phyloP scores from a whole-genome alignment of 129 eudicot species.

The Daucus carota region DNA sequence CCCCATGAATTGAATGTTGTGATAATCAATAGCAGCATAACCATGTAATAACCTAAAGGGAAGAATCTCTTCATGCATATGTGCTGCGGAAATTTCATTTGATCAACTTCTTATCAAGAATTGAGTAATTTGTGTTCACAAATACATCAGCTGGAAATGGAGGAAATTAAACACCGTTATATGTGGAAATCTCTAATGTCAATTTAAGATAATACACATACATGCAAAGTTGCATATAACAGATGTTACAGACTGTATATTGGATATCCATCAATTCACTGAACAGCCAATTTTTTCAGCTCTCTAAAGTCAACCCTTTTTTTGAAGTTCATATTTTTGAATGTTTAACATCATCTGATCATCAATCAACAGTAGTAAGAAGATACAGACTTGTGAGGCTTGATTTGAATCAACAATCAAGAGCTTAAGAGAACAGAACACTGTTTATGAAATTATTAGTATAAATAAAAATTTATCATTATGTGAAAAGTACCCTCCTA shows the following conservation, averaged over 20 bases:
- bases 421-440: too few relatives aligned
- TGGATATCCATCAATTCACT: not conserved
- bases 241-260: not conserved
- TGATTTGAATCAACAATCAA: too few relatives aligned
- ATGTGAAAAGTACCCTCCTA: not conserved
- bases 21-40: not conserved
- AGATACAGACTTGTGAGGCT: not conserved
- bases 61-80: not conserved
- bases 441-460: too few relatives aligned
- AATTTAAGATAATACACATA: not conserved
- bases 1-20: conserved; percentile 1
- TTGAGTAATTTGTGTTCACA: not conserved
- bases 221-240: not conserved
- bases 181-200: not conserved
- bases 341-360: not conserved
- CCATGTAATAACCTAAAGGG: not conserved
- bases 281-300: not conserved
- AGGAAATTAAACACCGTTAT: not conserved
- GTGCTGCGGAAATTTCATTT: not conserved
- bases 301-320: not conserved
- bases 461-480: not conserved
- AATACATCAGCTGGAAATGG: not conserved
- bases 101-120: not conserved
- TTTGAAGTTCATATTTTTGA: not conserved
- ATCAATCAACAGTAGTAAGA: not conserved